A percentile compares a stretch with the other conserved stretches of the same genome.
phyloP scores from a whole-genome alignment of 2,329 filamentous ascomycete species.

The Pseudocercospora eumusae region DNA sequence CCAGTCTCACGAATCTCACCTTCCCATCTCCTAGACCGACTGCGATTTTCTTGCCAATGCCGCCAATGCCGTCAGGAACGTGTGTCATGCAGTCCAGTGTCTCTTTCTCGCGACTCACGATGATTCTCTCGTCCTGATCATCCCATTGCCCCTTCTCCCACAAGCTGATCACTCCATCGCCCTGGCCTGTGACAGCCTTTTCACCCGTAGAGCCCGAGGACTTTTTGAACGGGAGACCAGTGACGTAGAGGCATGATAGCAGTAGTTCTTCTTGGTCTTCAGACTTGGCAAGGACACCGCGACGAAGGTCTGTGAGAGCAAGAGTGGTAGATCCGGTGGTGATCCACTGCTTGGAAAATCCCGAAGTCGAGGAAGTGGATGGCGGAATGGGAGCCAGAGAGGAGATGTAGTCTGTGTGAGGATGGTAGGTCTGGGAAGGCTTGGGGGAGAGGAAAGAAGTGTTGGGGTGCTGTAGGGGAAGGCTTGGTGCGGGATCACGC shows the following conservation, averaged over 20 bases:
- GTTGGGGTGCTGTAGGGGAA: conserved; percentile 41
- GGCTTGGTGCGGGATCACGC: conserved; percentile 54
- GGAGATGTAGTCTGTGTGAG: conserved; percentile 91
- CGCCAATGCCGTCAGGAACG: conserved; percentile 69
- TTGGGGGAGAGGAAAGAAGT: conserved; percentile 56
- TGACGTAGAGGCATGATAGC: conserved; percentile 75
- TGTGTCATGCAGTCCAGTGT: conserved; percentile 76
- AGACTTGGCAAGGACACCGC: conserved; percentile 82
- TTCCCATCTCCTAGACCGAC: conserved; percentile 80
- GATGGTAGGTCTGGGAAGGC: conserved; percentile 77
- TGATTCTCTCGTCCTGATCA: conserved; percentile 86
- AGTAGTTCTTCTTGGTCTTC: conserved; percentile 96
- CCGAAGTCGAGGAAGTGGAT: conserved; percentile 77
- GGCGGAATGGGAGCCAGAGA: conserved; percentile 82
- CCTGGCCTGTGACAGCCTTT: conserved; percentile 75
- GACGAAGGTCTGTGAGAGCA: conserved; percentile 82
- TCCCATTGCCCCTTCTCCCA: conserved; percentile 97
- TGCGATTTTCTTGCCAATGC: conserved; percentile 70
- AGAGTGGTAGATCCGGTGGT: conserved; percentile 90
- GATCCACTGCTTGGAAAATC: conserved; percentile 91
- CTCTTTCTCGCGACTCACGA: conserved; percentile 67
- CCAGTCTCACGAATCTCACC: conserved; percentile 74
- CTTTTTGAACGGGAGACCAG: conserved; percentile 68
- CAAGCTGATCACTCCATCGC: conserved; percentile 78
- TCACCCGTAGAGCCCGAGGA: conserved; percentile 67